phyloP scores from a whole-genome alignment of 768 basidiomycete genomes.

The Xerocomellus amylosporus region DNA sequence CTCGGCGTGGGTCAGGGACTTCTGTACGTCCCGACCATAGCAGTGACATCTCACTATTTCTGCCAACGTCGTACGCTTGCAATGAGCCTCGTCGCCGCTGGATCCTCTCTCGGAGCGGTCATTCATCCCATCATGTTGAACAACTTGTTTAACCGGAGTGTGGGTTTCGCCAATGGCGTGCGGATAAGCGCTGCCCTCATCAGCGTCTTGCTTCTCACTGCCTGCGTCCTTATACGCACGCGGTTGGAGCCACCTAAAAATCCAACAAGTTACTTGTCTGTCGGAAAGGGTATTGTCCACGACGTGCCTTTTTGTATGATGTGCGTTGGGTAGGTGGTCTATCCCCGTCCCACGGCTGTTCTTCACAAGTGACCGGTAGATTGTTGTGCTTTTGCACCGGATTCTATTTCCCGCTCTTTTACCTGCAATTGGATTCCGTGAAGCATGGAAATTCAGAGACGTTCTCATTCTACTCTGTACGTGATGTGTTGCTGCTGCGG shows the following conservation, averaged over 20 bases:
- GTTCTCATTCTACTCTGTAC: constrained; percentile 58
- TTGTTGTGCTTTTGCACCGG: constrained; percentile 33
- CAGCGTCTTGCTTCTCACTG: constrained; percentile 34
- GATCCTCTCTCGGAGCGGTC: constrained; percentile 32
- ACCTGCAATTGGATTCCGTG: constrained; percentile 52
- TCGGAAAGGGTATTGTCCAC: constrained; percentile 11
- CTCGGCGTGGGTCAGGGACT: constrained; percentile 47
- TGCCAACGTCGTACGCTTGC: constrained; percentile 38
- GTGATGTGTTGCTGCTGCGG: constrained; percentile 1
- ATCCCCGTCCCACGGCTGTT: background rate
- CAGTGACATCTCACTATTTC: constrained; percentile 48
- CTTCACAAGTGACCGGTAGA: constrained; percentile 4
- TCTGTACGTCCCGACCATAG: constrained; percentile 43
- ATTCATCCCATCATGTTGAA: constrained; percentile 34
- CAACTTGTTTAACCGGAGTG: constrained; percentile 13
- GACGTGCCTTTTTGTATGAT: constrained; percentile 21
- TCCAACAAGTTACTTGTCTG: constrained; percentile 13
- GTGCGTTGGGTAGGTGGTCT: constrained; percentile 21
- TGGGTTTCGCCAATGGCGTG: constrained; percentile 48
- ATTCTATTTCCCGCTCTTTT: constrained; percentile 53
- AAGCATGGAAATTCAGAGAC: constrained; percentile 42
- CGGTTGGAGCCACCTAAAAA: constrained; percentile 35
- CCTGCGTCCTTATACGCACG: constrained; percentile 36
- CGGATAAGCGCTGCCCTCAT: constrained; percentile 46
- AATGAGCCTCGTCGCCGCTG: constrained; percentile 42